Conservation (phyloP, 1,139 yeast genomes). For the Wickerhamiella infanticola region DNA sequence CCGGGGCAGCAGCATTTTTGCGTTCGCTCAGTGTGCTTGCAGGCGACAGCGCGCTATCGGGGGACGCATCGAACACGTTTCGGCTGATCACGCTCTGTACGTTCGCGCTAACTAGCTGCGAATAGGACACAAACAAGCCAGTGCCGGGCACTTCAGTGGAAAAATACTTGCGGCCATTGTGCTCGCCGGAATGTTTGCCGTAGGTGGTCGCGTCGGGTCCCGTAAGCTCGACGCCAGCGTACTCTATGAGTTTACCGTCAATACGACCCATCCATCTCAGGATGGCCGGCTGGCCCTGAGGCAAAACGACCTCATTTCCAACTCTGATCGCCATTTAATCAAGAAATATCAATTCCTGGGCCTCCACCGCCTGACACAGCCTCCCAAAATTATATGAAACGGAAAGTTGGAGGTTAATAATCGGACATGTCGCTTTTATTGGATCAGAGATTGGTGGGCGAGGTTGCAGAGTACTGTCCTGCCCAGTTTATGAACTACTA, state of each 20-base stretch:
- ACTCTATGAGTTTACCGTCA: conserved; percentile 57
- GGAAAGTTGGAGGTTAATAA: not conserved
- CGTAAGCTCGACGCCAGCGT: conserved; percentile 73
- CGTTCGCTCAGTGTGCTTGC: not conserved
- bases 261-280: conserved; percentile 63
- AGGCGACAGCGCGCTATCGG: not conserved
- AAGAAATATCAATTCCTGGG: not conserved
- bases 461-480: conserved; percentile 53
- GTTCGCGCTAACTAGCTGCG: conserved; percentile 33
- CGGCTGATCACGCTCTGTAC: conserved; percentile 6
- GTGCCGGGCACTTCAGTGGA: conserved; percentile 43
- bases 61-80: conserved; percentile 1
- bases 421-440: conserved; percentile 30
- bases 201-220: conserved; percentile 42
- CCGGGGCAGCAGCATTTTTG: not conserved
- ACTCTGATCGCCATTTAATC: conserved; percentile 14
- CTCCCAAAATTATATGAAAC: not conserved
- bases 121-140: conserved; percentile 62
- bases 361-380: not conserved
- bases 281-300: conserved; percentile 36
- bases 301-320: conserved; percentile 29
- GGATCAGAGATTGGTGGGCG: conserved; percentile 41
- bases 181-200: conserved; percentile 72
- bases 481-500: conserved; percentile 48
- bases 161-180: conserved; percentile 49